These are phyloP conservation scores for Phytophthora capsici DNA, from an alignment of 352 stramenopile genomes.

Conservation along the genomic window DNA sequence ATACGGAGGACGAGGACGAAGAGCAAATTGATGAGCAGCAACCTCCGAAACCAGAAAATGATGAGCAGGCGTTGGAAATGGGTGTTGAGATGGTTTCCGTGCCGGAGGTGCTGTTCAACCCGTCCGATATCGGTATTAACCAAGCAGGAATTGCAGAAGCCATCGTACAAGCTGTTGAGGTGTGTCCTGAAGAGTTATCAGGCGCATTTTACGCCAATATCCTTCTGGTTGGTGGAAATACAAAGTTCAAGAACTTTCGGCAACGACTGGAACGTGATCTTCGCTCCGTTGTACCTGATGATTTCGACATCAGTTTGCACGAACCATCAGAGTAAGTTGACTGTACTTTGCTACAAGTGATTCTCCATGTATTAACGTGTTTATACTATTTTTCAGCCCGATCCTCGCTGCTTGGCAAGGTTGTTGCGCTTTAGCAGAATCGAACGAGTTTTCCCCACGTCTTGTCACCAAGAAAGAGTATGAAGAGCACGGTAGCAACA, in stretches of 20 bases:
- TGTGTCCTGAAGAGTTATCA: conserved; percentile 77
- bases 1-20: conserved; percentile 27
- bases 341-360: neutral
- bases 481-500: conserved; percentile 78
- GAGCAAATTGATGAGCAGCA: conserved; percentile 12
- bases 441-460: conserved; percentile 30
- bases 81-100: conserved; percentile 89
- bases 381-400: conserved; percentile 43
- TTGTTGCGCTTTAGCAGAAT: conserved; percentile 51
- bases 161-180: conserved; percentile 85
- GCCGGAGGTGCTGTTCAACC: conserved; percentile 93
- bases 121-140: conserved; percentile 90
- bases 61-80: conserved; percentile 83
- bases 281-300: conserved; percentile 55
- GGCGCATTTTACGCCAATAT: conserved; percentile 88
- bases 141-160: conserved; percentile 87
- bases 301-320: conserved; percentile 56
- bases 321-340: conserved; percentile 59
- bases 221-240: conserved; percentile 87
- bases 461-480: conserved; percentile 77
- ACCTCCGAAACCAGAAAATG: conserved; percentile 9
- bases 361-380: neutral
- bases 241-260: conserved; percentile 86
- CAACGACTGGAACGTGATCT: conserved; percentile 74
- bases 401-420: conserved; percentile 66